Conservation (phyloP, 2,329 filamentous ascomycete genomes). For the Bipolaris gigantea region DNA sequence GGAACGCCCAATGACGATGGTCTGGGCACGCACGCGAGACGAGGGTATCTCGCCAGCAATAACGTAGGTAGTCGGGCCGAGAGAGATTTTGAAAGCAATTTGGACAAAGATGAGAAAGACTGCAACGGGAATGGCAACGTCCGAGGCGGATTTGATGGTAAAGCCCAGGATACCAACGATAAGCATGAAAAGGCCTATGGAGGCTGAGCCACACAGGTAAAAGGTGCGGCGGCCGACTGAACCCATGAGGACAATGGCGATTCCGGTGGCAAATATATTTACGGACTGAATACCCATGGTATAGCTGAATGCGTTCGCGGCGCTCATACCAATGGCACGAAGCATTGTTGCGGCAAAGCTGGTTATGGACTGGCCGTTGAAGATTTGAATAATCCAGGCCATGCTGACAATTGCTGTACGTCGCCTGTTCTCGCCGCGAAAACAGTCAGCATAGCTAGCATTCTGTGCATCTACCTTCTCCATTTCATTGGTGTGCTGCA, state of each 20-base stretch:
- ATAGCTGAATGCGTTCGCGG: slow-evolving; percentile 42
- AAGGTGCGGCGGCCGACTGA: slow-evolving; percentile 69
- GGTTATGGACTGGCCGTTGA: slow-evolving; percentile 16
- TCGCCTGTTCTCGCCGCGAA: slow-evolving; percentile 59
- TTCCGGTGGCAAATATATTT: slow-evolving; percentile 74
- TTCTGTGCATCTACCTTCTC: slow-evolving; percentile 68
- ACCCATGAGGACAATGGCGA: slow-evolving; percentile 75
- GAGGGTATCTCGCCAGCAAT: slow-evolving; percentile 80
- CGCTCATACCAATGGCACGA: slow-evolving; percentile 44
- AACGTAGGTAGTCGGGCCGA: slow-evolving; percentile 84
- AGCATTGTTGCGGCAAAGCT: slow-evolving; percentile 46
- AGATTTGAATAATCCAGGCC: slow-evolving; percentile 47
- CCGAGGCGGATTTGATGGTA: slow-evolving; percentile 5
- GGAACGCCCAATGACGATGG: slow-evolving; percentile 69
- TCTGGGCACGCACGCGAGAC: slow-evolving; percentile 83
- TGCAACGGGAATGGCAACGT: slow-evolving; percentile 19
- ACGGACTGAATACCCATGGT: slow-evolving; percentile 57
- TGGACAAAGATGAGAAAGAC: slow-evolving; percentile 20
- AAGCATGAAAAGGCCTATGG: slow-evolving; percentile 1
- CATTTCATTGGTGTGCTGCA: slow-evolving; percentile 78
- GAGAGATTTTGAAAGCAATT: slow-evolving; percentile 39
- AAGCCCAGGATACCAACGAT: slow-evolving; percentile 21
- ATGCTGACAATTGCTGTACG: slow-evolving; percentile 64
- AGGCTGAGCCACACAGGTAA: slow-evolving; percentile 13
- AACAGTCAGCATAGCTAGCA: slow-evolving; percentile 75